phyloP scores from a whole-genome alignment of 257 asterid genomes.

The Solanum dulcamara region DNA sequence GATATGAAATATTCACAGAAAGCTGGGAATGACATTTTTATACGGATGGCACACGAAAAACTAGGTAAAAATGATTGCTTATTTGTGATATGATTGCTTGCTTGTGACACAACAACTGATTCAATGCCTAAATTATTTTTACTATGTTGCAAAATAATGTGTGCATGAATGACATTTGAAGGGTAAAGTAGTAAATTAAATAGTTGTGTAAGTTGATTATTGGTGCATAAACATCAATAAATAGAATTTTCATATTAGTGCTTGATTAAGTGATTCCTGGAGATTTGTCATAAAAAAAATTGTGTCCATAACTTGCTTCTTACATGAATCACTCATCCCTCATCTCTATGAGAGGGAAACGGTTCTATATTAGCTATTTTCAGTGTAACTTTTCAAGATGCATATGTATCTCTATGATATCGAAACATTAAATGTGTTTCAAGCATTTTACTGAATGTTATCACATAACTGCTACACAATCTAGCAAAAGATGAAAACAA shows the following conservation, averaged over 20 bases:
- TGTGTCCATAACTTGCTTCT: not conserved
- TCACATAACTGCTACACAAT: not conserved
- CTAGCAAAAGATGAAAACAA: not conserved
- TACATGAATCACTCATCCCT: not conserved
- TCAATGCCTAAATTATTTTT: not conserved
- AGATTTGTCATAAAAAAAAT: not conserved
- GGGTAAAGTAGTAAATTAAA: not conserved
- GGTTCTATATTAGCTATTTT: not conserved
- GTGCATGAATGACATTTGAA: not conserved
- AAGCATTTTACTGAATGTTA: not conserved
- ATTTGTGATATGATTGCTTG: not conserved
- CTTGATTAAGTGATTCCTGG: not conserved
- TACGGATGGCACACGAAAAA: conserved; percentile 25
- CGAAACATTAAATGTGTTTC: not conserved
- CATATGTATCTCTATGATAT: not conserved
- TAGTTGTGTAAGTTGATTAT: not conserved
- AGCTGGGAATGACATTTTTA: conserved; percentile 17
- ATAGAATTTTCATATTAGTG: not conserved
- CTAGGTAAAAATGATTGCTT: conserved; percentile 7
- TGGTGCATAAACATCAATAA: not conserved
- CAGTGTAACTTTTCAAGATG: not conserved
- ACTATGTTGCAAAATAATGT: not conserved
- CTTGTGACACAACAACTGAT: not conserved
- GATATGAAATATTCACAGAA: conserved; percentile 11
- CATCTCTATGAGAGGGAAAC: not conserved